phyloP scores from a whole-genome alignment of 2,329 filamentous ascomycete species.

The Penicillium sp. region DNA sequence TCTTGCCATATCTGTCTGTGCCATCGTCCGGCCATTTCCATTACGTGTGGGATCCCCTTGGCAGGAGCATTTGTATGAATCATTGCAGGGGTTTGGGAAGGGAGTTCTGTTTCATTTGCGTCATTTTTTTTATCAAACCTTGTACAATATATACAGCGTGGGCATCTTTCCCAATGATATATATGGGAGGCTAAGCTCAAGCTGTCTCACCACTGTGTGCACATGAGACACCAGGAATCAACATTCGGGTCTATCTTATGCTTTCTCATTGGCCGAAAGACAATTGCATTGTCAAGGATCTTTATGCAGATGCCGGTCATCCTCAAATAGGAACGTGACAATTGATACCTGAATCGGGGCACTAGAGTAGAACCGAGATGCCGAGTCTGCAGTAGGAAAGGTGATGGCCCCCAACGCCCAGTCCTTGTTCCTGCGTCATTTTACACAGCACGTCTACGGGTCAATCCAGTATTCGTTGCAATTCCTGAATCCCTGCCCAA shows the following conservation, averaged over 20 bases:
- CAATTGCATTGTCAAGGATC: neutral
- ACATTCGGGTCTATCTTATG: neutral
- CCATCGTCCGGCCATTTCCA: conserved; percentile 10
- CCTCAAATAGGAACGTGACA: neutral
- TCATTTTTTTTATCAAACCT: conserved; percentile 19
- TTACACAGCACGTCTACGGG: neutral
- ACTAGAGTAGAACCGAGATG: neutral
- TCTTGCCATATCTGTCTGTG: conserved; percentile 12
- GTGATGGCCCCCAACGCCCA: neutral
- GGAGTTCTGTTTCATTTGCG: conserved; percentile 26
- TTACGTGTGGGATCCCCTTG: conserved; percentile 9
- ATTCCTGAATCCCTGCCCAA: neutral
- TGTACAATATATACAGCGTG: conserved; percentile 28
- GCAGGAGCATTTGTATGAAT: conserved; percentile 27
- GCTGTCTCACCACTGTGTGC: conserved; percentile 9
- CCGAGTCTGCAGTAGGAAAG: neutral
- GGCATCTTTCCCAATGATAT: conserved; percentile 14
- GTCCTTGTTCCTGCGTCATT: neutral
- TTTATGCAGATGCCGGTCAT: neutral
- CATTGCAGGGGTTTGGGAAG: conserved; percentile 30
- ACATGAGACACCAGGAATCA: conserved; percentile 5
- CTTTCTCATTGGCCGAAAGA: neutral
- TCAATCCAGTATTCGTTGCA: neutral
- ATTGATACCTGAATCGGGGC: neutral
- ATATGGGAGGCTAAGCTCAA: conserved; percentile 6